Percentiles rank a stretch among this genome's conserved stretches.
phyloP scores from a whole-genome alignment of 2,329 filamentous ascomycete species.

The Fusarium xylarioides region DNA sequence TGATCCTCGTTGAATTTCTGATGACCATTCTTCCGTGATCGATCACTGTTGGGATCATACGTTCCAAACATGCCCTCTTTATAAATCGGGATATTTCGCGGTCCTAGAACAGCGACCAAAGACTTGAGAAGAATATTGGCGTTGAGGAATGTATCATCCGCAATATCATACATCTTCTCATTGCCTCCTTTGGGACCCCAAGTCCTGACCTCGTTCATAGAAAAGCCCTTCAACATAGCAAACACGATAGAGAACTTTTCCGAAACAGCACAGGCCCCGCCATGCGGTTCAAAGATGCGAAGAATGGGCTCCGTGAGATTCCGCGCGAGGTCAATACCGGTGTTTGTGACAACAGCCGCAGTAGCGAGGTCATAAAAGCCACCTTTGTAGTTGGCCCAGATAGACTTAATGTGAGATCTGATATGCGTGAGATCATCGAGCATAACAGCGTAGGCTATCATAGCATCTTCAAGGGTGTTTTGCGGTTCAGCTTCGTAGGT shows the following conservation, averaged over 20 bases:
- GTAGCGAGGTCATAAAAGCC: background rate
- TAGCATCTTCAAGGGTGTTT: constrained; percentile 36
- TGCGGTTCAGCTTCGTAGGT: constrained; percentile 47
- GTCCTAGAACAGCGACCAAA: background rate
- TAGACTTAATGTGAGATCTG: background rate
- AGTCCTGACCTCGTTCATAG: background rate
- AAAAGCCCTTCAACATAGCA: background rate
- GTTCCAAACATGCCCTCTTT: background rate
- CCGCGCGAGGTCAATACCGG: background rate
- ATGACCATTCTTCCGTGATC: background rate
- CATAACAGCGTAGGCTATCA: constrained; percentile 42
- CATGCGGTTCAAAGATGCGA: background rate
- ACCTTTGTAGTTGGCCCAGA: background rate
- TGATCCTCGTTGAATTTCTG: background rate
- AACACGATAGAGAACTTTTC: background rate
- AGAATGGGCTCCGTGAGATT: background rate
- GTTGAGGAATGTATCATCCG: background rate
- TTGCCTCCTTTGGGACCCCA: background rate
- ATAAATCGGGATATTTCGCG: background rate
- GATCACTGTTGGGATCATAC: background rate
- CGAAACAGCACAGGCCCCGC: background rate
- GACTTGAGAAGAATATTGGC: background rate
- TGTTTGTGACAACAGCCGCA: background rate
- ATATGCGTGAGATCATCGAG: constrained; percentile 39
- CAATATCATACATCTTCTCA: background rate